These are phyloP conservation scores for Macrotyloma uniflorum DNA, from an alignment of 306 rosid genomes.

Conservation along the genomic window DNA sequence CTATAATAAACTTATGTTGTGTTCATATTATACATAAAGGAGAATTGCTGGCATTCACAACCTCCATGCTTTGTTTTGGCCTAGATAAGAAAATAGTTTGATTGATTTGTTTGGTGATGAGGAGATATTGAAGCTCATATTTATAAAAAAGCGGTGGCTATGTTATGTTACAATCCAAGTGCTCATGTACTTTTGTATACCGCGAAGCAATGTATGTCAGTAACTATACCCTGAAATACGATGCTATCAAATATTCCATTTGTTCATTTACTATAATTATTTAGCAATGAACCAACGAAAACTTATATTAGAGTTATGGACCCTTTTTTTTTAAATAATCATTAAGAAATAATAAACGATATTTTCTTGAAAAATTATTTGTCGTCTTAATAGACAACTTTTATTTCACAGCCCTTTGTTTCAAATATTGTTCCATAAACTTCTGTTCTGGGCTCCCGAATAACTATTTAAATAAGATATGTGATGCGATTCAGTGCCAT, in stretches of 20 bases:
- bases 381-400: not conserved
- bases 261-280: not conserved
- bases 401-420: not conserved
- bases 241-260: not conserved
- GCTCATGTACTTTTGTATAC: not conserved
- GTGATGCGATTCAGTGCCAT: not conserved
- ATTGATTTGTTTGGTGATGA: conserved; percentile 8
- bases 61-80: not conserved
- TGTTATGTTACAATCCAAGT: not conserved
- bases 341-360: not conserved
- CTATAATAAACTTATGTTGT: not conserved
- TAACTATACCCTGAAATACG: not conserved
- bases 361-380: not conserved
- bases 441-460: not conserved
- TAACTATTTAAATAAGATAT: too few relatives aligned
- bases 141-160: not conserved
- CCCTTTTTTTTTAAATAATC: not conserved
- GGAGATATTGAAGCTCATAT: not conserved
- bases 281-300: not conserved
- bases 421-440: not conserved
- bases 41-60: not conserved
- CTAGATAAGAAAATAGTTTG: not conserved
- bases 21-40: not conserved
- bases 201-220: not conserved
- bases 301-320: not conserved